Evolutionary conservation across 2,329 filamentous ascomycete genomes (phyloP), one percentile per base, ranked within the genome.

Genomic region (Botrytis porri): DNA sequence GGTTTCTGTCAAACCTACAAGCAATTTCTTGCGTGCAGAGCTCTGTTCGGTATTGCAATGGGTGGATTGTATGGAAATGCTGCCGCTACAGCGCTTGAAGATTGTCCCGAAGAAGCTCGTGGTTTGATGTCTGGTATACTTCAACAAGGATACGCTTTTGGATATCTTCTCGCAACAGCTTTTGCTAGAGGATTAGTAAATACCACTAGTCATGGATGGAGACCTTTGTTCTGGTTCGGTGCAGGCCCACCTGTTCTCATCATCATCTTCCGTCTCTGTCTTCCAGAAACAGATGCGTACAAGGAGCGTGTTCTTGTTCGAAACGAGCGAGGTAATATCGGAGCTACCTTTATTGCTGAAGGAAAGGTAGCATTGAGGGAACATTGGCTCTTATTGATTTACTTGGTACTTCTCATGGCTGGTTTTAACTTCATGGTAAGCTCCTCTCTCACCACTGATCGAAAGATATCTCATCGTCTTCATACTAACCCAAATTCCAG

Each of bases 361-460:
- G 93, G 92, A 74, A 93, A 92, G 78, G 88, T 95, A 0, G 94
- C 93, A 0, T 79, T 97, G 43, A 91, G 89, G 82, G 88, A 89
- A 18, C 93, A 97, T 82, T 97, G 94, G 94, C 76, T 93, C 22
- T 82, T 97, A 3, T 85, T 97, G 72, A 84, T 90, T 51, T 97
- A 97, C 82, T 85, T 97, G 73, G 93, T 97, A 10, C 84, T 97
- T 32, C 85, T 97, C 57, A 97, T 97, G 93, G 91, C 93, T 2
- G 93, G 93, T 6, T 96, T 97, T 85, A 97, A 97, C 83, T 97
- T 96, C 80, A 94, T 96, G 92, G 89, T 92, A 78, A 88, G 91
- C 88, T 87, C 80, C 89, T 22, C 75, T 85, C 89, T 77, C 10
- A 7, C 4, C n/a, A 41, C 16, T 39, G 12, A 41, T 51, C 5